These are phyloP conservation scores for Syncephalis fuscata DNA, from an alignment of 371 early-diverging fungal genomes.

Conservation along the genomic window DNA sequence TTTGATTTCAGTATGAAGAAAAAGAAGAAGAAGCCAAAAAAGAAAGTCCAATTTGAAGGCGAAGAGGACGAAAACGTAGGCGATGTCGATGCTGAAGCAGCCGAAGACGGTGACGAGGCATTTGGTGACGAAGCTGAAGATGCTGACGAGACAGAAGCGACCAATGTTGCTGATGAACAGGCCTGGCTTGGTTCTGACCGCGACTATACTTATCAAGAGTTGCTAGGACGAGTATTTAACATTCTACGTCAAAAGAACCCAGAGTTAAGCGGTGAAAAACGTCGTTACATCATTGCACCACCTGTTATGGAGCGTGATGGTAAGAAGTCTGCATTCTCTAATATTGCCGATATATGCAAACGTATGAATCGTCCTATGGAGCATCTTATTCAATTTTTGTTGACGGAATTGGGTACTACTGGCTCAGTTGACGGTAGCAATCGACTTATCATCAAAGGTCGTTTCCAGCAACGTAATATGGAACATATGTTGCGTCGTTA, in stretches of 20 bases:
- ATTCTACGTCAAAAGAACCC: conserved; percentile 90
- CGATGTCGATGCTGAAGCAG: conserved; percentile 37
- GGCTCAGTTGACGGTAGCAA: conserved; percentile 94
- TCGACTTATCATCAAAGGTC: conserved; percentile 94
- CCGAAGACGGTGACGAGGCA: conserved; percentile 24
- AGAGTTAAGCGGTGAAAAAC: conserved; percentile 83
- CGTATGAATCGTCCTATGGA: conserved; percentile 90
- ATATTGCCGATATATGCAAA: conserved; percentile 84
- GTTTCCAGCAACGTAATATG: conserved; percentile 98
- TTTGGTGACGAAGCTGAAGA: conserved; percentile 3
- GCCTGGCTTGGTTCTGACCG: conserved; percentile 78
- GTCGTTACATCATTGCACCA: conserved; percentile 83
- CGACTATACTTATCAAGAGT: conserved; percentile 89
- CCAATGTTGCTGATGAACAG: conserved; percentile 29
- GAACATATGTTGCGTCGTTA: conserved; percentile 97
- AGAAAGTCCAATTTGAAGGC: conserved; percentile 9
- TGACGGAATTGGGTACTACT: conserved; percentile 95
- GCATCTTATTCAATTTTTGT: conserved; percentile 96
- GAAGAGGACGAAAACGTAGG: conserved; percentile 11
- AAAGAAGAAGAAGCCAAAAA: conserved; percentile 12
- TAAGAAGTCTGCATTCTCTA: conserved; percentile 92
- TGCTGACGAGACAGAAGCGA: conserved; percentile 5
- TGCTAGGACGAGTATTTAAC: conserved; percentile 83
- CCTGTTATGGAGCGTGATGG: conserved; percentile 89
- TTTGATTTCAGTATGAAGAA: conserved; percentile 44